Evolutionary conservation across 139 green algal genomes (phyloP).

Genomic region (Yamagishiella unicocca): DNA sequence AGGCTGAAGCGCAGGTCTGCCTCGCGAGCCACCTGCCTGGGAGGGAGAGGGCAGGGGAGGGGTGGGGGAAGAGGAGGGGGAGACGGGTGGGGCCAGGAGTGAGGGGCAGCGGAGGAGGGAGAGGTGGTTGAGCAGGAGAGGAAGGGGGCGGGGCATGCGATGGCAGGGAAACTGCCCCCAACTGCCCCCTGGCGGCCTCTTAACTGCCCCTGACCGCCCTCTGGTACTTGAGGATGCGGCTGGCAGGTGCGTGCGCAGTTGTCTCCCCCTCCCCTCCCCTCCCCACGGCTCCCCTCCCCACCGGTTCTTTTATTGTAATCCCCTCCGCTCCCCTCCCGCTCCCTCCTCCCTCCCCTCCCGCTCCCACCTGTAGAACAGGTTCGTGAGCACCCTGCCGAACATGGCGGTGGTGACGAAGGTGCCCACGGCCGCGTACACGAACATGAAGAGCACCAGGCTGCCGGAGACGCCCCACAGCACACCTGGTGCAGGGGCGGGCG

Average conservation of each 20-base stretch:
- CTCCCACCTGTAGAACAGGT: constrained; percentile 68
- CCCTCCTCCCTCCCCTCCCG: background rate
- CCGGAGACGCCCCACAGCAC: constrained; percentile 82
- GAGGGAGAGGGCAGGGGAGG: background rate
- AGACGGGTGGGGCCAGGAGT: background rate
- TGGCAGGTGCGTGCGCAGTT: too few species aligned
- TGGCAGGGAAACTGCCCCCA: too few species aligned
- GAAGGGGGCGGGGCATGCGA: background rate
- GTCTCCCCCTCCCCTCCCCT: too few species aligned
- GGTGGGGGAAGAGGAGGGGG: background rate
- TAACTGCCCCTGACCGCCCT: too few species aligned
- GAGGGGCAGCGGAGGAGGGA: background rate
- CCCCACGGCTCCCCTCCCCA: background rate
- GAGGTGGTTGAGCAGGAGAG: background rate
- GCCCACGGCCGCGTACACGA: constrained; percentile 85
- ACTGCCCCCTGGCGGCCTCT: too few species aligned
- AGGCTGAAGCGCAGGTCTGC: constrained; percentile 91
- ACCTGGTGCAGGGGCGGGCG: constrained; percentile 56
- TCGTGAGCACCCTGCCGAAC: constrained; percentile 87
- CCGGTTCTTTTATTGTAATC: background rate
- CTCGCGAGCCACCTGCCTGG: constrained; percentile 75
- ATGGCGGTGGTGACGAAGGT: constrained; percentile 82
- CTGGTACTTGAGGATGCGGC: too few species aligned
- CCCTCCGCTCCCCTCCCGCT: background rate
- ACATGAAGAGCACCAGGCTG: constrained; percentile 85